Base-by-base conservation (phyloP, 129 eudicot species). In the Centella asiatica region DNA sequence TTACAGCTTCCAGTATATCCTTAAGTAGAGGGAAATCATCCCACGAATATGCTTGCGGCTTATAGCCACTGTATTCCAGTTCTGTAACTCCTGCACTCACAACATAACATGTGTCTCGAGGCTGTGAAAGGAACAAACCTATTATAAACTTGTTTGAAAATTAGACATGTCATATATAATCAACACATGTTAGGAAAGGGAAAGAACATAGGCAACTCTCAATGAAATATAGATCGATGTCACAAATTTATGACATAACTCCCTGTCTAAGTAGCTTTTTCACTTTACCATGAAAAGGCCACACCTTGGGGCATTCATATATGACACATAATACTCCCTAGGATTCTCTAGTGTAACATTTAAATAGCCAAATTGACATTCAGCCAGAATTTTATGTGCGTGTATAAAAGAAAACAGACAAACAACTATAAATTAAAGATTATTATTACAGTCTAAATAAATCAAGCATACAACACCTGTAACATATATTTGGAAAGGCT, bases 81-180 rank as follows among this genome's bases (percentile, higher is more conserved):
- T 84, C 76, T 24, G 81, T 70, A 55, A 92, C 44, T 62, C 96
- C 96, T 74, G 73, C 57, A 62, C 70, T 72, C 18, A 95, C 90
- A 56, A 92, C 61, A 65, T 92, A 92, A 78, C 98, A 92, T 9
- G 78, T 76, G 61, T 92, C 98, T 69, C 98, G 79, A 33, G 98
- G 98, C 98, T 92, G 81, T 40, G 52, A 5, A 71, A 2, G 34
- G 24, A 13, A 52, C 20, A 5, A 60, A n/a, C 2, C 31, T 24
- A 12, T 51, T 23, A 57, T 18, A 29, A 34, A 33, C 51, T 37
- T 19, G 8, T 14, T 13, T 18, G n/a, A 40, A 51, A 22, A 22
- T 22, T 10, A 59, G 6, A 5, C 15, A 27, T 14, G 23, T 46
- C 0, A 36, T 0, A 13, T 26, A 25, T 24, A 61, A n/a, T 29